Percentiles rank a stretch among this genome's conserved stretches.
These are phyloP conservation scores for Ambrosia artemisiifolia DNA, from an alignment of 129 eudicot genomes.

Conservation along the genomic window DNA sequence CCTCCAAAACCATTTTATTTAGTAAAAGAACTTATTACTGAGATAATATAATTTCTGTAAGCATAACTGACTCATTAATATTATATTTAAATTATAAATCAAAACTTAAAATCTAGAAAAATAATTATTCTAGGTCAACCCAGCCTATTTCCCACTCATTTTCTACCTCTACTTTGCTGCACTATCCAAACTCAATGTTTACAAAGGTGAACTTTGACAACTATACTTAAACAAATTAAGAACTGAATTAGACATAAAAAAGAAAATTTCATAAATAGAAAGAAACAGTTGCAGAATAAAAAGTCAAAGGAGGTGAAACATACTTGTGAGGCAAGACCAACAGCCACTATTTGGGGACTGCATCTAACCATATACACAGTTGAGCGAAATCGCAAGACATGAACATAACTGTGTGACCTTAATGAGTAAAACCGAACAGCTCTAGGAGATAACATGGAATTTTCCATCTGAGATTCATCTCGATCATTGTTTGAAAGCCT, in stretches of 20 bases:
- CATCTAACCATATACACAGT: conserved; percentile 86
- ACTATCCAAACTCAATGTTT: neutral
- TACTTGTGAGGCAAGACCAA: conserved; percentile 87
- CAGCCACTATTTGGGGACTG: conserved; percentile 86
- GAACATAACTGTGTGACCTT: conserved; percentile 79
- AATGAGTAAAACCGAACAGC: conserved; percentile 89
- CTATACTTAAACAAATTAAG: neutral
- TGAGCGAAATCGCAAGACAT: conserved; percentile 66
- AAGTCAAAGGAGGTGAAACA: conserved; percentile 21
- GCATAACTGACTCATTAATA: neutral
- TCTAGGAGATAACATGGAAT: conserved; percentile 49
- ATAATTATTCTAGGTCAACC: neutral
- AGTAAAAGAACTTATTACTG: neutral
- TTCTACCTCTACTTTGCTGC: no score
- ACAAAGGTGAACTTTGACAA: conserved; percentile 8
- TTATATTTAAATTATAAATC: neutral
- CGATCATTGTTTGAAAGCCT: conserved; percentile 43
- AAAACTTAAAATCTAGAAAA: neutral
- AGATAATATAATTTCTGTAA: neutral
- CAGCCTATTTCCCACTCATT: no score
- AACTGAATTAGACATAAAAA: conserved; percentile 15
- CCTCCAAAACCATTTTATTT: neutral
- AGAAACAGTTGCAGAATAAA: neutral
- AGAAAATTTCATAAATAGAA: neutral
- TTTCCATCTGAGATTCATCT: conserved; percentile 57